Evolutionary conservation across 208 protist genomes (phyloP).

Genomic region (Tritrichomonas foetus): DNA sequence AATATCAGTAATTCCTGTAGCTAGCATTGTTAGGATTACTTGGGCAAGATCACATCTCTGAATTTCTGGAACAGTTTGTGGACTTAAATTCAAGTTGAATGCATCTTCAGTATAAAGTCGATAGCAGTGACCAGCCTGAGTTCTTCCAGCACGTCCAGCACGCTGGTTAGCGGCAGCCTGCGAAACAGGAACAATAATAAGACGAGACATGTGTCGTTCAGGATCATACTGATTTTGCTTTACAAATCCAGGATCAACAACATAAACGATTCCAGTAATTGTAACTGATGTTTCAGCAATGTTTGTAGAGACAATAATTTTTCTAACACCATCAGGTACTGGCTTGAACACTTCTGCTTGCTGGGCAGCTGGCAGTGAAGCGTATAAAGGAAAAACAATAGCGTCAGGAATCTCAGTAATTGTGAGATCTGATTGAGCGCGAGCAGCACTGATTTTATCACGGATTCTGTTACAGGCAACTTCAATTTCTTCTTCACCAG

Average conservation of each 20-base stretch:
- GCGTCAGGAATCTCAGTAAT: background rate
- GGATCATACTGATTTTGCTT: slow-evolving; percentile 2
- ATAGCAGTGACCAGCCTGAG: slow-evolving; percentile 56
- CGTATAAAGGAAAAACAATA: slow-evolving; percentile 53
- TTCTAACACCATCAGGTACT: slow-evolving; percentile 55
- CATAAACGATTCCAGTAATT: slow-evolving; percentile 94
- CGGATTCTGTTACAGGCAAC: slow-evolving; percentile 60
- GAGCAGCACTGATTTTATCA: background rate
- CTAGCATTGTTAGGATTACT: slow-evolving; percentile 68
- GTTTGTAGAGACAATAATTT: slow-evolving; percentile 82
- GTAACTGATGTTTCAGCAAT: slow-evolving; percentile 99
- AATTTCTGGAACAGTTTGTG: slow-evolving; percentile 68
- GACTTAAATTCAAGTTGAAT: slow-evolving; percentile 49
- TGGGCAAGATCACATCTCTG: slow-evolving; percentile 59
- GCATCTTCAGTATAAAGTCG: slow-evolving; percentile 63
- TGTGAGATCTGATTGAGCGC: background rate
- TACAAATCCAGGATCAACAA: slow-evolving; percentile 77
- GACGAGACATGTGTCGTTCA: slow-evolving; percentile 45
- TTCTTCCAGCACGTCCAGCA: slow-evolving; percentile 47
- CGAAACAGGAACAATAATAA: slow-evolving; percentile 17
- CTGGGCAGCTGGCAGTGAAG: slow-evolving; percentile 41
- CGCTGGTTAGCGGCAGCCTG: slow-evolving; percentile 42
- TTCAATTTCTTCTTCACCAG: slow-evolving; percentile 86
- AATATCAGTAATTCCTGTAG: slow-evolving; percentile 70
- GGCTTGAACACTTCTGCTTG: slow-evolving; percentile 47